A percentile compares a stretch with the other conserved stretches of the same genome.
phyloP scores from a whole-genome alignment of 2,329 filamentous ascomycete species.

The Fusarium praegraminearum region DNA sequence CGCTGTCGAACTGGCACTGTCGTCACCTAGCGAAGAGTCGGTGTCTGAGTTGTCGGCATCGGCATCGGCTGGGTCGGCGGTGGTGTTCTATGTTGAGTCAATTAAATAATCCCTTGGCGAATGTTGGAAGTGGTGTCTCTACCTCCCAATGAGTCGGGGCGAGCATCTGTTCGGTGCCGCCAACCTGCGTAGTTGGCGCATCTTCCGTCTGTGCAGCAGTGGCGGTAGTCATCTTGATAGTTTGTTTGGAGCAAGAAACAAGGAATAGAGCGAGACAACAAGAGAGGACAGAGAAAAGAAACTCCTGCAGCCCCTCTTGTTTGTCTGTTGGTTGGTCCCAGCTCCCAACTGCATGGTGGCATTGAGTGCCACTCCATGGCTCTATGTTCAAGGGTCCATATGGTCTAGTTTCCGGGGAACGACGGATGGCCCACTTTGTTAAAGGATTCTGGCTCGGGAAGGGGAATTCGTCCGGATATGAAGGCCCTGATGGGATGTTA shows the following conservation, averaged over 20 bases:
- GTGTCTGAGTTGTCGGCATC: slow-evolving; percentile 4
- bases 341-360: slow-evolving; percentile 11
- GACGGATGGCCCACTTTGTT: neutral
- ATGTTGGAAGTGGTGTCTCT: neutral
- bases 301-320: neutral
- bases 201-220: neutral
- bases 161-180: slow-evolving; percentile 9
- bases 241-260: rapidly evolving
- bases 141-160: slow-evolving; percentile 40
- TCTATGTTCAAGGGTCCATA: slow-evolving; percentile 8
- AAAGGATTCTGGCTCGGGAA: neutral
- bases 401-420: slow-evolving; percentile 14
- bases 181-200: neutral
- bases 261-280: neutral
- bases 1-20: slow-evolving; percentile 25
- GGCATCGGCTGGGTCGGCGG: neutral
- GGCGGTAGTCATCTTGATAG: slow-evolving; percentile 10
- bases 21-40: slow-evolving; percentile 33
- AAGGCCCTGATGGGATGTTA: slow-evolving; percentile 1
- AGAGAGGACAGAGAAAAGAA: neutral
- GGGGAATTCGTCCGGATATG: neutral
- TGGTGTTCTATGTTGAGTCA: slow-evolving; percentile 10
- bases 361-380: neutral
- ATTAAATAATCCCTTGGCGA: neutral
- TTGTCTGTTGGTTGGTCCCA: slow-evolving; percentile 10